Evolutionary conservation across 306 rosid species (phyloP), one percentile per base, ranked within the genome.

Genomic region (Prunus dulcis): DNA sequence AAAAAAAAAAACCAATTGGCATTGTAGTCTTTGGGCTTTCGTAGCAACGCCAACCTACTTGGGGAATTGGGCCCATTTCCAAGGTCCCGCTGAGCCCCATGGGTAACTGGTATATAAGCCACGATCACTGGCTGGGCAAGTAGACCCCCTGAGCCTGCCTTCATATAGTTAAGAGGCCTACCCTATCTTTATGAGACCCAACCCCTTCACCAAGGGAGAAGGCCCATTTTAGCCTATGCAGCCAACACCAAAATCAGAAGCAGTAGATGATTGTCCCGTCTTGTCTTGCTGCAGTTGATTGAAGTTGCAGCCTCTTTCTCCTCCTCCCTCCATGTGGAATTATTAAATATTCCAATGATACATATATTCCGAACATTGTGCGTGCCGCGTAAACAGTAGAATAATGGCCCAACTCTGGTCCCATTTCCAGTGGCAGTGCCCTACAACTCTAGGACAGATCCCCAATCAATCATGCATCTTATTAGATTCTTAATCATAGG

Each of bases 251-350:
- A 6, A 47, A 81, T 52, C 78, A 76, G 76, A 84, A 82, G 52
- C 78, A 78, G 71, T 58, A 56, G 56, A 87, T 79, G 85, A 87
- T 80, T 76, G 73, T 60, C 43, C 7, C 65, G 62, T 20, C 15
- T 20, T 23, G 38, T 23, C 34, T 28, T 63, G 43, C 20, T 13
- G 43, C 14, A 9, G 17, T 28, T 83, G 85, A 76, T 28, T 83
- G 85, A 76, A 69, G 85, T 34, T 34, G 43, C 41, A 34, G 41
- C 8, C 41, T 5, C 41, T 9, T 34, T 1, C 9, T 5, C 43
- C 2, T 38, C 43, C 43, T 38, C 43, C 62, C 78, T 79, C 80
- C 91, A 81, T 78, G 90, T 87, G 93, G 82, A 84, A 84, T 77
- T 70, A 76, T 76, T 62, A 73, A 76, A 62, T 38, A 38, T 66